Base-by-base conservation (phyloP, 495 filamentous ascomycete genomes). In the Neurospora pannonica region DNA sequence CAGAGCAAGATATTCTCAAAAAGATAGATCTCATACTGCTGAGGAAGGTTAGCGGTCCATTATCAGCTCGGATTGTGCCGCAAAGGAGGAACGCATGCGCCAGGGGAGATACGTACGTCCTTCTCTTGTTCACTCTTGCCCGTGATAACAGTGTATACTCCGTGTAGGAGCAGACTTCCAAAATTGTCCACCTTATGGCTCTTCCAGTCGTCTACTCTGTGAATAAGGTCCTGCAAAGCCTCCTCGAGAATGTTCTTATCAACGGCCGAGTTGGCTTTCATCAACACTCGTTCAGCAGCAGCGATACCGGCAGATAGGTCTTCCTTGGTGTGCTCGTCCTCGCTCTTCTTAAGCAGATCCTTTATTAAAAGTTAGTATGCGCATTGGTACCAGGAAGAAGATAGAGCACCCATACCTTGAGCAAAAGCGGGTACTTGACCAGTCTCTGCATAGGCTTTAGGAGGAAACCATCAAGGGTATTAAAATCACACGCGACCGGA, bases 181-280 rank as follows among this genome's bases (percentile, higher is more conserved):
- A 99, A 98, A 28, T 92, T 89, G 54, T 97, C 93, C 37, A 98
- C 90, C 46, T 90, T 89, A 79, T 98, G 92, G 38, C 93, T 90
- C 80, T 98, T 98, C 96, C 96, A 99, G 81, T 99, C 96, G 78
- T 98, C 96, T 1, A 99, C 96, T n/a, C 94, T 88, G 43, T 85
- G 82, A 72, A 90, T 89, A 19, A 99, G 85, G 70, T 98, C 97
- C 71, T 90, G 88, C 24, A 97, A 85, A 10, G 95, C 94, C 73
- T 92, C 90, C 48, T 88, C 84, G 71, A 96, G 86, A 71, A 97
- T 89, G 79, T 97, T 93, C 70, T 92, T 92, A 78, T 95, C 90
- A 54, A 99, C 92, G 21, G 94, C 96, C 71, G 94, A 90, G 77
- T 98, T 97, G 5, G 96, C 95, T 74, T 90, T 89, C 75, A 91